Base-by-base conservation (phyloP, 177 flowering plant species). In the Vitis hybrid region DNA sequence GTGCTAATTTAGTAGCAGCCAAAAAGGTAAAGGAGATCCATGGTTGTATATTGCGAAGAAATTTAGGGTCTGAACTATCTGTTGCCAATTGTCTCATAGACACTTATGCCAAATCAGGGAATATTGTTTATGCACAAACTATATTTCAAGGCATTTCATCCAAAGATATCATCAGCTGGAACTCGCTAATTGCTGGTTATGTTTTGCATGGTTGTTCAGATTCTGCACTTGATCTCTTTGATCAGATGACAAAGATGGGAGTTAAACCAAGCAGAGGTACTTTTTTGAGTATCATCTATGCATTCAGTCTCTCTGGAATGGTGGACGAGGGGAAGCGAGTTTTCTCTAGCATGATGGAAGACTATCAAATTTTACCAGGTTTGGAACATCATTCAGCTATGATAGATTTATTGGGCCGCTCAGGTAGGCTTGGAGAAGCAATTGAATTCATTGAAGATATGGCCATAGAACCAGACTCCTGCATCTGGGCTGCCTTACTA, bases 21-120 rank as follows among this genome's bases (percentile, higher is more conserved):
- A 88, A 82, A 51, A 92, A 88, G 83, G 89, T 91, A 38, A 90
- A 84, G 77, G 98, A 92, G 83, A 83, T 94, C 59, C 97, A 91
- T 70, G 72, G 84, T 78, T 88, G 70, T 76, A 81, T 79, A 9
- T 51, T 91, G 57, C 91, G 89, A 3, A 66, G 80, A 72, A 75
- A 67, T 54, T 77, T 92, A 38, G 82, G 71, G 10, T 74, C 82
- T 61, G 80, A 81, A 53, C 74, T 83, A 50, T 57, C 87, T 54
- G 79, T 95, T 62, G 71, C 77, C 33, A 92, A 95, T 75, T 75
- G 85, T 17, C 83, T 95, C 1, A 85, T 92, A 44, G 92, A 88
- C 72, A 79, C 87, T 56, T 95, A 90, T 75, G 86, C 90, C 24
- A 92, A 92, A 76, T 81, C 95, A 5, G 98, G 98, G 52, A 73